These are phyloP conservation scores for Simplicillium aogashimaense DNA, from an alignment of 2,329 filamentous ascomycete genomes.

Conservation along the genomic window DNA sequence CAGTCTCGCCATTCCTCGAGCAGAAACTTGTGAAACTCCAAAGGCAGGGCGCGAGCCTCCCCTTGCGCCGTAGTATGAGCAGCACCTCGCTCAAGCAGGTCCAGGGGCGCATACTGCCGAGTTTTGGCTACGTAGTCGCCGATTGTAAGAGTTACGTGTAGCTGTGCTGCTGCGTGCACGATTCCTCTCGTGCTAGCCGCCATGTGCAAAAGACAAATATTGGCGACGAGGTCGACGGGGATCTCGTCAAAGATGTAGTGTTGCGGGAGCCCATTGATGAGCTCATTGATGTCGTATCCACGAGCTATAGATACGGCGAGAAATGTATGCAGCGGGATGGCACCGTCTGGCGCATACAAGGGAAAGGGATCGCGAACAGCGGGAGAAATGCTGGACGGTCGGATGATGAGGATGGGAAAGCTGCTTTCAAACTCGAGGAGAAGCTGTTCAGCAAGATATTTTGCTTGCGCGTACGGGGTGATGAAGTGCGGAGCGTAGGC, in stretches of 20 bases:
- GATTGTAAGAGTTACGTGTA: not conserved
- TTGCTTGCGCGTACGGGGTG: conserved; percentile 2
- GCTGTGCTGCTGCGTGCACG: conserved; percentile 1
- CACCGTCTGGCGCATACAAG: conserved; percentile 1
- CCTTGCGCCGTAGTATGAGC: not conserved
- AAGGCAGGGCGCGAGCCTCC: not conserved
- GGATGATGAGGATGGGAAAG: not conserved
- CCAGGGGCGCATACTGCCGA: not conserved
- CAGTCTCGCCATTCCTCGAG: conserved; percentile 3
- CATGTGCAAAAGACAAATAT: not conserved
- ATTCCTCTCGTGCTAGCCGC: conserved; percentile 1
- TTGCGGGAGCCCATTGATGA: not conserved
- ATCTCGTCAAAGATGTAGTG: conserved; percentile 2
- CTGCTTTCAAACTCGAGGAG: conserved; percentile 1
- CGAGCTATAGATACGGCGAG: conserved; percentile 1
- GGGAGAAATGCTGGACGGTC: conserved; percentile 1
- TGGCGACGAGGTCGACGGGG: conserved; percentile 1
- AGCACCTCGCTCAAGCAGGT: not conserved
- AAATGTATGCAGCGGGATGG: conserved; percentile 2
- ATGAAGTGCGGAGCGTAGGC: conserved; percentile 1
- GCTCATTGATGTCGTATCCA: conserved; percentile 1
- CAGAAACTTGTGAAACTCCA: conserved; percentile 1
- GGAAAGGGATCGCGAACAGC: not conserved
- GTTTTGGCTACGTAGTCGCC: not conserved
- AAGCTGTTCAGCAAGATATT: conserved; percentile 1